Percentiles rank a stretch among this genome's conserved stretches.
These are phyloP conservation scores for Onygena corvina DNA, from an alignment of 2,329 filamentous ascomycete species.

Conservation along the genomic window DNA sequence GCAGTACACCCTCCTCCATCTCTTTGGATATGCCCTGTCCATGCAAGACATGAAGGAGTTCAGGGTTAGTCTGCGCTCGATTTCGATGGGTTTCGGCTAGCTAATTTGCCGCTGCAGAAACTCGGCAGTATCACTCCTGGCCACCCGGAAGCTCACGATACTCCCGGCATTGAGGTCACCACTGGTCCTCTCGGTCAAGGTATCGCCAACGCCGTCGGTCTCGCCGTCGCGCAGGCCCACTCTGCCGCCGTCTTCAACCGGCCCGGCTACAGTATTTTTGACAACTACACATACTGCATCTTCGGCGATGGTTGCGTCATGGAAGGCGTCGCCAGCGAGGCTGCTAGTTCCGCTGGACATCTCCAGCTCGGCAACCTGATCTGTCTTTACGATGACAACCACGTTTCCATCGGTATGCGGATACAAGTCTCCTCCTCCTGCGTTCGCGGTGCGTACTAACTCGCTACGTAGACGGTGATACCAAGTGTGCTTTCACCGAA, in stretches of 20 bases:
- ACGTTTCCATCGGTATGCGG: conserved; percentile 64
- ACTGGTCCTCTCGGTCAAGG: conserved; percentile 96
- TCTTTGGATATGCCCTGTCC: conserved; percentile 78
- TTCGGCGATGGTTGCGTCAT: conserved; percentile 97
- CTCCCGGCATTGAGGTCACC: conserved; percentile 92
- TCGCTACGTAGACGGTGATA: conserved; percentile 63
- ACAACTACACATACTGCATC: conserved; percentile 96
- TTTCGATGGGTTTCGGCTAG: not conserved
- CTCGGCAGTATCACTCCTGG: conserved; percentile 77
- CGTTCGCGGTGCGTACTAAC: conserved; percentile 22
- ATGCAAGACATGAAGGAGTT: conserved; percentile 92
- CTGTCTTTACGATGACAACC: conserved; percentile 95
- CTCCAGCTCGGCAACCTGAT: conserved; percentile 97
- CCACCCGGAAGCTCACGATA: conserved; percentile 94
- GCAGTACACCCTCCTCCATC: conserved; percentile 93
- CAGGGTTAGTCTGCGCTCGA: conserved; percentile 55
- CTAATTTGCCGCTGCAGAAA: conserved; percentile 35
- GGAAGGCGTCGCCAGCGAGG: conserved; percentile 94
- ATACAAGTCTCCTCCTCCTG: no score
- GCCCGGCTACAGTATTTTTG: conserved; percentile 75
- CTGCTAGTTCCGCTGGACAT: conserved; percentile 84
- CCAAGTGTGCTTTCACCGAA: conserved; percentile 92
- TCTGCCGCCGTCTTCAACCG: conserved; percentile 91
- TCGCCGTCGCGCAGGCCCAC: conserved; percentile 92
- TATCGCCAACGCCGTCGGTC: conserved; percentile 92